A percentile compares a stretch with the other conserved stretches of the same genome.
Conservation (phyloP, 352 stramenopile species). For the Lagenidium sp. region DNA sequence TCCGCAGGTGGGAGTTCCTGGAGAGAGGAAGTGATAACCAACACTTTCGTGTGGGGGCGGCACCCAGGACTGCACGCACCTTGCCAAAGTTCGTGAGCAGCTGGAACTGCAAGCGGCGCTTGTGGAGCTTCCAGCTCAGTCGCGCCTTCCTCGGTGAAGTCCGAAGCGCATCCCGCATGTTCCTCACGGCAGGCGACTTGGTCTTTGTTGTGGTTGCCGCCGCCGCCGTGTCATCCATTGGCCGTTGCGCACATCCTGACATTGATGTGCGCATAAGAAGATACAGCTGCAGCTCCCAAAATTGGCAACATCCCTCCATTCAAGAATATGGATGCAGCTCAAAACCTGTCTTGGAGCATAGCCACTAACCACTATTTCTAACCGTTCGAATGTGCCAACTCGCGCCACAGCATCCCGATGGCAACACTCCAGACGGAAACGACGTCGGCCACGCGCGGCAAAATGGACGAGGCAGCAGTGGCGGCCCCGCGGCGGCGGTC, state of each 20-base stretch:
- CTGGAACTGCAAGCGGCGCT: conserved; percentile 50
- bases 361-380: too few species aligned
- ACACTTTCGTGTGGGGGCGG: neutral
- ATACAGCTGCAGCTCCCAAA: too few species aligned
- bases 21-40: neutral
- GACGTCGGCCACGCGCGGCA: too few species aligned
- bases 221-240: too few species aligned
- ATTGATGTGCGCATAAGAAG: too few species aligned
- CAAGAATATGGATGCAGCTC: too few species aligned
- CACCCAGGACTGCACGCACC: conserved; percentile 9
- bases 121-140: conserved; percentile 46
- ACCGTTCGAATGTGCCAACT: conserved; percentile 11
- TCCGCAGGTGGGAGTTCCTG: conserved; percentile 41
- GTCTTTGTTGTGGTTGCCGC: too few species aligned
- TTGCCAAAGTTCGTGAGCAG: conserved; percentile 44
- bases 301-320: too few species aligned
- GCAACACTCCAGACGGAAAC: too few species aligned
- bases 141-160: conserved; percentile 28
- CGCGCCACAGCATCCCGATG: neutral
- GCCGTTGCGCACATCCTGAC: too few species aligned
- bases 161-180: conserved; percentile 8
- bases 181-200: conserved; percentile 9
- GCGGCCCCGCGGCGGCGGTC: neutral
- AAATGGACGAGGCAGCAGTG: conserved; percentile 7
- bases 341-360: too few species aligned